A percentile compares a stretch with the other conserved stretches of the same genome.
Evolutionary conservation across 2,329 filamentous ascomycete species (phyloP).

Genomic region (Emergomyces orientalis): DNA sequence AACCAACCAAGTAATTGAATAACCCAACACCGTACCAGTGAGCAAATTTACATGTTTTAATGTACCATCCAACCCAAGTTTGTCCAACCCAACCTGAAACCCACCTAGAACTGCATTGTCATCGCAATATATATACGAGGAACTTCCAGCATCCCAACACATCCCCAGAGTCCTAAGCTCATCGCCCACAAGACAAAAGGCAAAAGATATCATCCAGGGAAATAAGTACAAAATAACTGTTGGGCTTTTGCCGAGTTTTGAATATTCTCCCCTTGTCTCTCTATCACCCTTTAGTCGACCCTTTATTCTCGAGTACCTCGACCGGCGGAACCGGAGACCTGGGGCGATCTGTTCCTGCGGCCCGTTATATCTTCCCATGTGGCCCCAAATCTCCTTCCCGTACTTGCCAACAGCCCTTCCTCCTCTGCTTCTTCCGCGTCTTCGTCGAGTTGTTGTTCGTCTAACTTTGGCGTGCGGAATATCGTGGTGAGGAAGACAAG

Average conservation of each 20-base stretch:
- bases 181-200: background rate
- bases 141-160: background rate
- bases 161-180: background rate
- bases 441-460: slow-evolving; percentile 70
- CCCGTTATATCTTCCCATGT: slow-evolving; percentile 84
- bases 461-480: slow-evolving; percentile 68
- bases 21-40: background rate
- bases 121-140: no score
- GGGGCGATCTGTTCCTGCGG: slow-evolving; percentile 25
- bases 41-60: background rate
- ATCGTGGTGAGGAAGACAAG: slow-evolving; percentile 70
- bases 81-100: background rate
- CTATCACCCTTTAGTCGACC: background rate
- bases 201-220: background rate
- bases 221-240: background rate
- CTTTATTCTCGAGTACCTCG: slow-evolving; percentile 6
- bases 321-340: slow-evolving; percentile 9
- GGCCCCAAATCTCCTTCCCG: slow-evolving; percentile 69
- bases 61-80: background rate
- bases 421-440: slow-evolving; percentile 89
- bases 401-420: slow-evolving; percentile 78
- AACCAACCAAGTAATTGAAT: background rate
- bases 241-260: background rate
- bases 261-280: background rate
- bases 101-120: no score